Evolutionary conservation across 2,329 filamentous ascomycete genomes (phyloP).

Genomic region (Macrophomina tecta): DNA sequence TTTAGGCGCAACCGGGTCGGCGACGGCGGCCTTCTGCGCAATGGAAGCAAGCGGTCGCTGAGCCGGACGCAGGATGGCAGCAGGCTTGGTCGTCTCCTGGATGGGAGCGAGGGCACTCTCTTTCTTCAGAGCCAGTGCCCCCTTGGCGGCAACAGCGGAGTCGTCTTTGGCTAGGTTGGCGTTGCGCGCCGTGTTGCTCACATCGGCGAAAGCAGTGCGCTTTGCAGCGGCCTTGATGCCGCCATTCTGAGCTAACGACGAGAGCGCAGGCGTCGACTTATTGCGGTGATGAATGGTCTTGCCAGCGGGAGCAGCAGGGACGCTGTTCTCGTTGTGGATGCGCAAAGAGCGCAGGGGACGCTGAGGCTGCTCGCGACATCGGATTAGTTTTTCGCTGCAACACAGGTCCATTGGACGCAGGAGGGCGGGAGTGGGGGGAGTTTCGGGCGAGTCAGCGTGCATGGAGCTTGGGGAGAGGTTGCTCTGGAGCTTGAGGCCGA

Average conservation of each 20-base stretch:
- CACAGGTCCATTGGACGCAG: conserved; percentile 26
- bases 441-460: conserved; percentile 9
- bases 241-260: conserved; percentile 58
- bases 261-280: conserved; percentile 76
- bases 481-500: conserved; percentile 15
- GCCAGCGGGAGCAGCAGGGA: conserved; percentile 47
- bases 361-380: conserved; percentile 64
- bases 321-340: conserved; percentile 73
- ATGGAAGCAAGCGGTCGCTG: conserved; percentile 17
- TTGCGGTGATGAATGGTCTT: conserved; percentile 74
- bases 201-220: conserved; percentile 80
- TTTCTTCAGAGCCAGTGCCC: conserved; percentile 35
- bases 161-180: conserved; percentile 60
- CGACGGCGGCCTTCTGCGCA: conserved; percentile 10
- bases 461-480: conserved; percentile 7
- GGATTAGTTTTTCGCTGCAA: conserved; percentile 22
- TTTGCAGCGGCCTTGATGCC: conserved; percentile 71
- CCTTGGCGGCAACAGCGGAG: conserved; percentile 56
- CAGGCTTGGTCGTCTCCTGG: conserved; percentile 20
- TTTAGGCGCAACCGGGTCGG: conserved; percentile 16
- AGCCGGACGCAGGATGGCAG: conserved; percentile 22
- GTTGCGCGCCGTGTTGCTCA: conserved; percentile 70
- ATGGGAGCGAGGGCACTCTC: conserved; percentile 18
- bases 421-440: conserved; percentile 20
- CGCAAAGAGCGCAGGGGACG: conserved; percentile 66